Evolutionary conservation across 179 eudicot species (phyloP).

Genomic region (Carnegiea gigantea): DNA sequence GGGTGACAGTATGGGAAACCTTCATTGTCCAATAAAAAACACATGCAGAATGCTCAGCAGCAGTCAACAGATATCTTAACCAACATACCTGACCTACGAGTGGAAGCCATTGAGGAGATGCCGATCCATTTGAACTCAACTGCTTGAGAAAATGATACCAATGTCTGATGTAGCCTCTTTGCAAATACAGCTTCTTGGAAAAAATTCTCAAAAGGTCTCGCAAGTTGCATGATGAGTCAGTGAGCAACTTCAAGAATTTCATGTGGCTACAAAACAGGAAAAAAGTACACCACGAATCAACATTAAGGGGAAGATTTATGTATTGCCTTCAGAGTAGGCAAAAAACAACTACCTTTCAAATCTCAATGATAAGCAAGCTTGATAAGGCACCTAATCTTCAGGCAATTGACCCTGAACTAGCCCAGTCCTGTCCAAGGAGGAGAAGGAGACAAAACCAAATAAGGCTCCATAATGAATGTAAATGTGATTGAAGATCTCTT

Average conservation of each 20-base stretch:
- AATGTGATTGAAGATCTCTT: not conserved
- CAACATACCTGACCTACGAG: too few species aligned
- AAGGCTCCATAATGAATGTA: not conserved
- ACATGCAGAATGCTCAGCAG: not conserved
- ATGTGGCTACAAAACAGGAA: not conserved
- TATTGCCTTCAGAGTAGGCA: not conserved
- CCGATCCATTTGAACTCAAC: not conserved
- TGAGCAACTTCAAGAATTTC: not conserved
- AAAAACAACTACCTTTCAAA: slow-evolving; percentile 4
- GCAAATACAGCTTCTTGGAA: not conserved
- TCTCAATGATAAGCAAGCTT: not conserved
- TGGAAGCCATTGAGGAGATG: not conserved
- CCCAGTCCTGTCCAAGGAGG: not conserved
- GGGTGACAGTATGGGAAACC: not conserved
- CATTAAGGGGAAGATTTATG: not conserved
- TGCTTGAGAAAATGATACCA: not conserved
- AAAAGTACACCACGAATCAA: not conserved
- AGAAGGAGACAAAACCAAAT: not conserved
- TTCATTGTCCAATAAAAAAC: too few species aligned
- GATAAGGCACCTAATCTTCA: not conserved
- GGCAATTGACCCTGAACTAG: not conserved
- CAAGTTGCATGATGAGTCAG: too few species aligned
- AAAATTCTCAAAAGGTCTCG: not conserved
- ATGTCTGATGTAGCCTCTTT: slow-evolving; percentile 3
- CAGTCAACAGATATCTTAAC: not conserved